These are phyloP conservation scores for Caloboletus inedulis DNA, from an alignment of 1,284 basidiomycete genomes.

Conservation along the genomic window DNA sequence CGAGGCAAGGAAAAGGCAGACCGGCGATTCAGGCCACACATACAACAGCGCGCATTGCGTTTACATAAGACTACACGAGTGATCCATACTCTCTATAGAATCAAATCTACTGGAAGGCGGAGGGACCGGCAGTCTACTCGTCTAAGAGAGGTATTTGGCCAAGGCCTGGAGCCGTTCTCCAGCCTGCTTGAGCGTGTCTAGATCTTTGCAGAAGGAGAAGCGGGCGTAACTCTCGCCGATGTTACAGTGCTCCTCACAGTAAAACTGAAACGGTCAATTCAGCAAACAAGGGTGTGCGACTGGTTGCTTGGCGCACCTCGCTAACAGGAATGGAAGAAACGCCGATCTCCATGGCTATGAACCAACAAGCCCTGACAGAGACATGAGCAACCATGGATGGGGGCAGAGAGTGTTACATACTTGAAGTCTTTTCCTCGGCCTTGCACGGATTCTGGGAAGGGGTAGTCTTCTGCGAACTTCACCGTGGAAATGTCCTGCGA, in stretches of 20 bases:
- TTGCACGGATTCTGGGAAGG: constrained; percentile 72
- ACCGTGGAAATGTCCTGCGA: constrained; percentile 78
- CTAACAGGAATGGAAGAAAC: constrained; percentile 93
- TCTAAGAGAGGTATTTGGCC: constrained; percentile 57
- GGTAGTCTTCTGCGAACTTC: constrained; percentile 80
- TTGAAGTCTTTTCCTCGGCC: constrained; percentile 88
- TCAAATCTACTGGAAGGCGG: background rate
- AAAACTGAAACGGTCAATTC: constrained; percentile 59
- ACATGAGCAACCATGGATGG: background rate
- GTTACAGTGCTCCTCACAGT: constrained; percentile 77
- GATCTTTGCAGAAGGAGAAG: constrained; percentile 93
- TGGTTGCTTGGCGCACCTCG: constrained; percentile 56
- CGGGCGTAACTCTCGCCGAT: constrained; percentile 87
- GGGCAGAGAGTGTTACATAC: constrained; percentile 37
- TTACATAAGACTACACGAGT: background rate
- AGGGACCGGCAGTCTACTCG: background rate
- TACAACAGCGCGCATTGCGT: background rate
- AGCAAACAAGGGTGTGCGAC: background rate
- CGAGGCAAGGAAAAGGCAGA: background rate
- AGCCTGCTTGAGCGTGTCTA: constrained; percentile 76
- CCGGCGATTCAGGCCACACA: background rate
- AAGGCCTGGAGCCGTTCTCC: constrained; percentile 74
- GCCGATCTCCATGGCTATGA: constrained; percentile 82
- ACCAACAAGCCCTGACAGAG: constrained; percentile 75
- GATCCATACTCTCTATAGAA: background rate